phyloP scores from a whole-genome alignment of 2,329 filamentous ascomycete genomes.

The Emmonsiellopsis sp. region DNA sequence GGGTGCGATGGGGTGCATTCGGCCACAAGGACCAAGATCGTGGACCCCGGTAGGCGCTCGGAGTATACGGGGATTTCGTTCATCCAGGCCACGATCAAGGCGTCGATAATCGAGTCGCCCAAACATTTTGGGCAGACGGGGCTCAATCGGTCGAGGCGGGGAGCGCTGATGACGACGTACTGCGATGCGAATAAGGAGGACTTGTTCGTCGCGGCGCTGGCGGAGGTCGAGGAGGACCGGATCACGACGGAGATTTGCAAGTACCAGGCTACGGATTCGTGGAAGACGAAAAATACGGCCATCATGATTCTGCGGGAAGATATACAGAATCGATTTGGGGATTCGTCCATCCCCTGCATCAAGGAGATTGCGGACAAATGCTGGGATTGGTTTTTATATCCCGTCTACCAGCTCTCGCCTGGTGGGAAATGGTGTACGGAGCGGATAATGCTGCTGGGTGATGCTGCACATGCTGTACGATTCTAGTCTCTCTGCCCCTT shows the following conservation, averaged over 20 bases:
- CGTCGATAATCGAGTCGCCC: slow-evolving; percentile 16
- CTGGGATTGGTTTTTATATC: slow-evolving; percentile 36
- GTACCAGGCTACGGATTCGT: slow-evolving; percentile 10
- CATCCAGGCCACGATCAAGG: slow-evolving; percentile 26
- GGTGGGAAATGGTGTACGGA: slow-evolving; percentile 32
- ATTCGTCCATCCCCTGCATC: slow-evolving; percentile 28
- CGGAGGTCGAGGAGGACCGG: slow-evolving; percentile 25
- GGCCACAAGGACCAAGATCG: slow-evolving; percentile 25
- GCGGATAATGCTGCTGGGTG: slow-evolving; percentile 35
- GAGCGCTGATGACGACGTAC: slow-evolving; percentile 32
- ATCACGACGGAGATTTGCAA: slow-evolving; percentile 16
- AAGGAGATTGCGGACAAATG: slow-evolving; percentile 26
- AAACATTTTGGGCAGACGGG: slow-evolving; percentile 32
- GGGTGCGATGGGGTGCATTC: slow-evolving; percentile 37
- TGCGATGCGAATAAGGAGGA: slow-evolving; percentile 26
- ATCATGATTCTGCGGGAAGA: slow-evolving; percentile 26
- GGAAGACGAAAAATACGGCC: slow-evolving; percentile 25
- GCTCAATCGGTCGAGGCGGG: slow-evolving; percentile 31
- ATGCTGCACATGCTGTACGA: slow-evolving; percentile 40
- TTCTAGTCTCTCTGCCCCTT: not conserved
- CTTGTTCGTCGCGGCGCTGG: slow-evolving; percentile 33
- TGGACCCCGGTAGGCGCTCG: slow-evolving; percentile 27
- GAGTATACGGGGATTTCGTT: slow-evolving; percentile 35
- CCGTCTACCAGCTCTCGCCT: slow-evolving; percentile 33
- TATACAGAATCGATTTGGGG: slow-evolving; percentile 27